Evolutionary conservation across 2,329 filamentous ascomycete species (phyloP), one percentile per base, ranked within the genome.

Genomic region (Fusarium tuaranense): DNA sequence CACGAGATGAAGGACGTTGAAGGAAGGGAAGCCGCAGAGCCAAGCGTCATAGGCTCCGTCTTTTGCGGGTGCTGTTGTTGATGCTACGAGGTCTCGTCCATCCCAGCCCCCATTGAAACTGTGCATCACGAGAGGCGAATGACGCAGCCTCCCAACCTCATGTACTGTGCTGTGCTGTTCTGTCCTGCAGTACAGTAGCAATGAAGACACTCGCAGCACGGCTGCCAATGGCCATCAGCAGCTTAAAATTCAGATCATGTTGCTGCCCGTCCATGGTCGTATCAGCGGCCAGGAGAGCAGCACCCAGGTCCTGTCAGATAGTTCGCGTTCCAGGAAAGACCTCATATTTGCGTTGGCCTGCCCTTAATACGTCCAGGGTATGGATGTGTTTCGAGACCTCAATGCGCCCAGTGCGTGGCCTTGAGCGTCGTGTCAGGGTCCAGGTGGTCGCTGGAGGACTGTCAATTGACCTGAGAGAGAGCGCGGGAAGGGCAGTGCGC

Each of bases 11-110:
- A 41, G 22, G 51, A 18, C 32, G 55, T 58, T 58, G 57, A 57
- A 61, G 69, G 65, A 57, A 58, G 51, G 44, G 46, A 25, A 44
- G 46, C 60, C 14, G 34, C 62, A 30, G 64, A 63, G 64, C 66
- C 51, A 34, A 63, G 72, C 68, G 76, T 75, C 74, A 75, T 65
- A 73, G 76, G 70, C 72, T 62, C 64, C 63, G 60, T 25, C 51
- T 63, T 41, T 63, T 69, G 71, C 73, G 67, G 68, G 69, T 67
- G 71, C 70, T 58, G 63, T 63, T 75, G 67, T 73, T 66, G 66
- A 78, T 73, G 71, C 68, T 68, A 77, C 63, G 51, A 51, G 58
- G 62, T 25, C 58, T 68, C 53, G 55, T 60, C 68, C 71, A 63
- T 71, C 63, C 58, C 69, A 67, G 70, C 72, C 67, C 67, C 72